Evolutionary conservation across 305 asterid genomes (phyloP).

Genomic region (Rubia tinctorum): DNA sequence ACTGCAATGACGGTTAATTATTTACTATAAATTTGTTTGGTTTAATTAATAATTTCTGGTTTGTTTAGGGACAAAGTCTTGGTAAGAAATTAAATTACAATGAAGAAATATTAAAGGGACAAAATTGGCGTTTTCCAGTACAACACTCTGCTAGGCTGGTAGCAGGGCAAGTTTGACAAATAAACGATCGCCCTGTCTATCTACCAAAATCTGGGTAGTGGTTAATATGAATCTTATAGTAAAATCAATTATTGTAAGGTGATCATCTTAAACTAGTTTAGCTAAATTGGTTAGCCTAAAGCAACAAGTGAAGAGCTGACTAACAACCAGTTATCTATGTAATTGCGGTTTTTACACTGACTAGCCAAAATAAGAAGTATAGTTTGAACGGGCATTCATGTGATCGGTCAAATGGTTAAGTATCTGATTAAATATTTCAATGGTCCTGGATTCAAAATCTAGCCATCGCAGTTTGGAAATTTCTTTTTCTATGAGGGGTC

Average conservation of each 20-base stretch:
- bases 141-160: not conserved
- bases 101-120: not conserved
- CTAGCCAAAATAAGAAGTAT: no score
- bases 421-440: no score
- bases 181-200: not conserved
- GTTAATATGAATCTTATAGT: not conserved
- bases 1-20: conserved; percentile 14
- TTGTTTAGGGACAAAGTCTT: not conserved
- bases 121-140: not conserved
- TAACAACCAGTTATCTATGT: no score
- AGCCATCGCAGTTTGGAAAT: no score
- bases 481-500: no score
- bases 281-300: no score
- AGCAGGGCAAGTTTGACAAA: conserved; percentile 3
- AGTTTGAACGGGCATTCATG: no score
- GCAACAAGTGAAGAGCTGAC: no score
- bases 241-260: not conserved
- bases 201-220: conserved; percentile 3
- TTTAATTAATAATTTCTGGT: not conserved
- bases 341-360: no score
- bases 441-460: no score
- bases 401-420: no score
- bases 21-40: conserved; percentile 7
- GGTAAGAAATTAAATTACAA: not conserved
- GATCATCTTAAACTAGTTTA: no score